Percentiles rank a stretch among this genome's conserved stretches.
These are phyloP conservation scores for Abortiporus biennis DNA, from an alignment of 1,284 basidiomycete genomes.

Conservation along the genomic window DNA sequence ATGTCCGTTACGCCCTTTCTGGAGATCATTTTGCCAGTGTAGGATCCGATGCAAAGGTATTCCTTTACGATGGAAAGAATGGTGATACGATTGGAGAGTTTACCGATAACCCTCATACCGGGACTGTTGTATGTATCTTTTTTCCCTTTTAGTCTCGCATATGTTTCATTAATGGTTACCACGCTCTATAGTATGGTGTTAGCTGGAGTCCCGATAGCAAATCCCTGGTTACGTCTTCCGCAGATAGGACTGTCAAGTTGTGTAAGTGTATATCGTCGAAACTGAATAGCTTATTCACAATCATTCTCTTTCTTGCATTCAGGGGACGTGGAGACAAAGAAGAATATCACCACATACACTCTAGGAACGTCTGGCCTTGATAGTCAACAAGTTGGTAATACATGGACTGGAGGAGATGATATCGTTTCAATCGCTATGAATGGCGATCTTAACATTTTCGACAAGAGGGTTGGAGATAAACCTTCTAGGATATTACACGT, in stretches of 20 bases:
- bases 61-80: constrained; percentile 89
- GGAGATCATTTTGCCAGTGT: constrained; percentile 86
- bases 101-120: constrained; percentile 60
- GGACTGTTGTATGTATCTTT: constrained; percentile 60
- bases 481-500: constrained; percentile 61
- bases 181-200: constrained; percentile 55
- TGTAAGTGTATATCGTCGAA: constrained; percentile 45
- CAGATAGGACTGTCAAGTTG: constrained; percentile 84
- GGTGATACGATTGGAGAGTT: constrained; percentile 77
- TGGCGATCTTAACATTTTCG: constrained; percentile 83
- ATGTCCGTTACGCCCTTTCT: constrained; percentile 78
- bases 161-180: neutral
- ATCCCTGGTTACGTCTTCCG: constrained; percentile 76
- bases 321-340: constrained; percentile 79
- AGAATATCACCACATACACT: constrained; percentile 63
- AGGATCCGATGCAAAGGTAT: constrained; percentile 86
- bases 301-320: neutral
- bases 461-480: constrained; percentile 60
- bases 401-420: constrained; percentile 68
- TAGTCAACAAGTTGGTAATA: constrained; percentile 86
- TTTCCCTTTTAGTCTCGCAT: neutral
- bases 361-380: constrained; percentile 60
- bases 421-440: constrained; percentile 85
- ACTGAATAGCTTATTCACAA: neutral
- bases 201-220: constrained; percentile 77